phyloP scores from a whole-genome alignment of 1,139 yeast species.

The Diutina pseudorugosa region DNA sequence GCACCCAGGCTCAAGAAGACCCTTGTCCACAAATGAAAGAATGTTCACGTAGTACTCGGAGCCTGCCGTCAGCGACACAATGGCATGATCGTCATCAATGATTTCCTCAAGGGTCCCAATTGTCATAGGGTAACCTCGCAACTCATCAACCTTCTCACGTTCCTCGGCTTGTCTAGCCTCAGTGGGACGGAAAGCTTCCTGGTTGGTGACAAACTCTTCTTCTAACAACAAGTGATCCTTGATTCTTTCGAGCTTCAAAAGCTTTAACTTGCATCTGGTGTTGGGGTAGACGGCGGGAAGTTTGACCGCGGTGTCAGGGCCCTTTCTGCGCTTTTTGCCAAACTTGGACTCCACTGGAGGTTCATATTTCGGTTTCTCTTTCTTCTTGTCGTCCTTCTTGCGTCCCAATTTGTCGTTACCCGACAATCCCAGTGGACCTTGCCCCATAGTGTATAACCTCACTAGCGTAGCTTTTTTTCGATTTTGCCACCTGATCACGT shows the following conservation, averaged over 20 bases:
- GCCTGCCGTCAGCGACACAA: conserved; percentile 91
- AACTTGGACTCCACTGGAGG: conserved; percentile 95
- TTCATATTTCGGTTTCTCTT: conserved; percentile 87
- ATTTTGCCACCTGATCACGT: neutral
- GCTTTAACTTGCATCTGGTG: conserved; percentile 84
- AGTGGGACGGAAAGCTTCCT: conserved; percentile 89
- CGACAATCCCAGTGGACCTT: conserved; percentile 64
- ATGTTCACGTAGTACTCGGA: conserved; percentile 96
- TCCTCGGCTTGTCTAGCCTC: conserved; percentile 97
- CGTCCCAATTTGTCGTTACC: conserved; percentile 45
- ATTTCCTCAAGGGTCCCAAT: conserved; percentile 95
- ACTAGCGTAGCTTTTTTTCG: neutral
- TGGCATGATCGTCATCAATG: conserved; percentile 97
- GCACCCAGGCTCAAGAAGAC: conserved; percentile 94
- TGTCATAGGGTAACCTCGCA: conserved; percentile 94
- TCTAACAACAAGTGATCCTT: conserved; percentile 91
- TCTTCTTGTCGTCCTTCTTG: conserved; percentile 68
- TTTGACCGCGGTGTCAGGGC: conserved; percentile 77
- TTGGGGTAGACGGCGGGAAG: conserved; percentile 85
- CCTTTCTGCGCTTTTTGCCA: conserved; percentile 84
- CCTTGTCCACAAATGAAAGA: conserved; percentile 95
- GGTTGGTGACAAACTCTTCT: conserved; percentile 92
- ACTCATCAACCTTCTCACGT: conserved; percentile 85
- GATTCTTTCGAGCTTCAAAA: conserved; percentile 87
- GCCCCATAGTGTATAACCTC: neutral